Conservation (phyloP, 352 stramenopile species). For the Plasmopara muralis region DNA sequence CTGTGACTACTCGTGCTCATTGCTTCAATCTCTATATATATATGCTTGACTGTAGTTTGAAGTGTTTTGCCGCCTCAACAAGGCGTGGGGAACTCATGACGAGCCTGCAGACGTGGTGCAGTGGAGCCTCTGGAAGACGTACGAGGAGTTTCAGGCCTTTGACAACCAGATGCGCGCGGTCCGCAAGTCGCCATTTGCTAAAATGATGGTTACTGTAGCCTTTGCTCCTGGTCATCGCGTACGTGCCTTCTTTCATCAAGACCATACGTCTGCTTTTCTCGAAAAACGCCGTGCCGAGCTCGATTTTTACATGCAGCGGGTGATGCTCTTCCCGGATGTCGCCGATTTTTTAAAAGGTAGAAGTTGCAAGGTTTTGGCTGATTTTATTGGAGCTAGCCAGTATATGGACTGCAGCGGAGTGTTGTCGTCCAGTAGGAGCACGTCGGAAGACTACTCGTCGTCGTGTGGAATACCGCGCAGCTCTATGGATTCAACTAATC, state of each 20-base stretch:
- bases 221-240: constrained; percentile 65
- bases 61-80: constrained; percentile 44
- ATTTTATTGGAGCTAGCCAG: constrained; percentile 50
- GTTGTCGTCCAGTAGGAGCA: constrained; percentile 20
- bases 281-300: constrained; percentile 72
- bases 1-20: constrained; percentile 1
- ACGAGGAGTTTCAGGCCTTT: constrained; percentile 73
- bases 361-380: constrained; percentile 53
- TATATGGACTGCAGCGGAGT: constrained; percentile 41
- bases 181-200: constrained; percentile 47
- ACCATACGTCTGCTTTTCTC: constrained; percentile 58
- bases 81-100: constrained; percentile 32
- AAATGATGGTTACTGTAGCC: constrained; percentile 79
- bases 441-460: constrained; percentile 22
- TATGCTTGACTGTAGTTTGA: constrained; percentile 32
- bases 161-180: constrained; percentile 53
- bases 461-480: constrained; percentile 18
- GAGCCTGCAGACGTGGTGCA: constrained; percentile 34
- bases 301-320: constrained; percentile 80
- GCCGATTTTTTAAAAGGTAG: constrained; percentile 44
- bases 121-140: constrained; percentile 77
- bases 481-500: constrained; percentile 25
- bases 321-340: constrained; percentile 69
- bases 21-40: not conserved
- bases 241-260: constrained; percentile 69